phyloP scores from a whole-genome alignment of 441 rosid species.

The Gossypium schwendimanii region DNA sequence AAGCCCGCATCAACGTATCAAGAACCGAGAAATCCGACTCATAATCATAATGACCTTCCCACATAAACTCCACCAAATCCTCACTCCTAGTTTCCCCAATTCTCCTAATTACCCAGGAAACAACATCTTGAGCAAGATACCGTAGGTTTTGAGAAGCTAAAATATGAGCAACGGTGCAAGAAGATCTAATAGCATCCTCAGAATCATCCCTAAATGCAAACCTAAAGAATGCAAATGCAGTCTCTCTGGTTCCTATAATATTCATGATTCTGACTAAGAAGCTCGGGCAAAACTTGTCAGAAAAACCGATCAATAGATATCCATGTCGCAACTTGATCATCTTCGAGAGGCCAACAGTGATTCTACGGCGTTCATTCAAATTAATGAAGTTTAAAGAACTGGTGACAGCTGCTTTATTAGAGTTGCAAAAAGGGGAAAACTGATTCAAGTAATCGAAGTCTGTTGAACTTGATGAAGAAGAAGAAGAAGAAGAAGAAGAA shows the following conservation, averaged over 20 bases:
- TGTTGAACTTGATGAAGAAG: slow-evolving; percentile 12
- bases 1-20: slow-evolving; percentile 54
- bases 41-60: slow-evolving; percentile 35
- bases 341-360: slow-evolving; percentile 40
- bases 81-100: slow-evolving; percentile 38
- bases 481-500: slow-evolving; percentile 13
- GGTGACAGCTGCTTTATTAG: not conserved
- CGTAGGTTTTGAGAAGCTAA: slow-evolving; percentile 38
- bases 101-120: slow-evolving; percentile 45
- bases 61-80: slow-evolving; percentile 49
- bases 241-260: slow-evolving; percentile 32
- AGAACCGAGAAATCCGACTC: slow-evolving; percentile 58
- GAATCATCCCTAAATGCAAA: slow-evolving; percentile 41
- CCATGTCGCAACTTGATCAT: slow-evolving; percentile 36
- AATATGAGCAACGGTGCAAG: slow-evolving; percentile 47
- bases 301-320: slow-evolving; percentile 25
- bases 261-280: slow-evolving; percentile 40
- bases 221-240: slow-evolving; percentile 60
- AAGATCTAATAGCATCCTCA: slow-evolving; percentile 25
- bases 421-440: slow-evolving; percentile 32
- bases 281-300: slow-evolving; percentile 35
- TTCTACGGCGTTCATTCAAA: slow-evolving; percentile 47
- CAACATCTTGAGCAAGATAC: slow-evolving; percentile 54
- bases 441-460: slow-evolving; percentile 30
- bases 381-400: slow-evolving; percentile 28